Conservation (phyloP, 2,329 filamentous ascomycete genomes). For the Helotiales sp. region DNA sequence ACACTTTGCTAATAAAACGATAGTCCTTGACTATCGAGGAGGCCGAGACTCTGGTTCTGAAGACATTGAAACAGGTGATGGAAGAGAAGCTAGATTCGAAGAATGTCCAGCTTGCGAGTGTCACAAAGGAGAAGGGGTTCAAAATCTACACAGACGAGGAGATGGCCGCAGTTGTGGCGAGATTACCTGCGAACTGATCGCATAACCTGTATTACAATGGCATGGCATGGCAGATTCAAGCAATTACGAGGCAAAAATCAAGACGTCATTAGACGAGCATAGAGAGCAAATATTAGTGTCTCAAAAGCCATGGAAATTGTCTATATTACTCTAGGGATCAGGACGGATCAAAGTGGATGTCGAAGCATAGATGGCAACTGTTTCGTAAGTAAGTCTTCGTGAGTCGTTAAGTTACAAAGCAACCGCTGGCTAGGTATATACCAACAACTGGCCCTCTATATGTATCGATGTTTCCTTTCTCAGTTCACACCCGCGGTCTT, state of each 20-base stretch:
- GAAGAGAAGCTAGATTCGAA: slow-evolving; percentile 99
- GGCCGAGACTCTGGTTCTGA: slow-evolving; percentile 91
- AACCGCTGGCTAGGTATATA: background rate
- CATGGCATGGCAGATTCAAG: slow-evolving; percentile 12
- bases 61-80: slow-evolving; percentile 99
- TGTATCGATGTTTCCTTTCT: background rate
- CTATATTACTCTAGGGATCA: no score
- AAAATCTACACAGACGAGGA: slow-evolving; percentile 98
- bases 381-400: background rate
- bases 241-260: slow-evolving; percentile 20
- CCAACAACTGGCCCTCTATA: background rate
- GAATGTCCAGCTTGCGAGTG: slow-evolving; percentile 97
- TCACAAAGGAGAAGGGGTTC: slow-evolving; percentile 97
- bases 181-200: slow-evolving; percentile 65
- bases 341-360: no score
- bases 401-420: background rate
- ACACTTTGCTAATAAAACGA: background rate
- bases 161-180: slow-evolving; percentile 89
- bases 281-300: background rate
- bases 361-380: no score
- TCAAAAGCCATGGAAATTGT: no score
- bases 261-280: slow-evolving; percentile 9
- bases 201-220: background rate
- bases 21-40: slow-evolving; percentile 87
- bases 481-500: background rate